Evolutionary conservation across 176 grass and related monocot species (phyloP), one percentile per base, ranked within the genome.

Genomic region (Pontederia paniculata): DNA sequence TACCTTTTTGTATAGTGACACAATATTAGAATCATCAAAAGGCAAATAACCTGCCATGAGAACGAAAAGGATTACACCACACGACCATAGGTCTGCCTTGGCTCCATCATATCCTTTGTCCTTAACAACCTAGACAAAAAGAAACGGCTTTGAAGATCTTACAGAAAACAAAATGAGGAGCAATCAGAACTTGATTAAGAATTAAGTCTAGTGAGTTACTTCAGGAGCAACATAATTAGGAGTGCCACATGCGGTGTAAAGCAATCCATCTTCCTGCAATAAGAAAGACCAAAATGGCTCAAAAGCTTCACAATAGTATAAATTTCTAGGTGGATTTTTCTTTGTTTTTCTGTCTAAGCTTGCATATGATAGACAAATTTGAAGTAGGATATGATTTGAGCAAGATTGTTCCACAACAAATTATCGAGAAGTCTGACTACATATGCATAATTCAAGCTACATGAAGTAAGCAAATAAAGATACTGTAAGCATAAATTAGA

Each of bases 171-270:
- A 21, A 21, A 55, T 21, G 53, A 11, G 10, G 12, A 51, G 21
- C 10, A 55, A 19, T 54, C 48, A 0, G 57, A 56, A 60, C 66
- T 70, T 79, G n/a, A 23, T 42, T 0, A 12, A 47, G 6, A 45
- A 65, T 12, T 49, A 57, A 1, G 52, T 55, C 52, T 63, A 78
- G 72, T 55, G 55, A 65, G 23, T 13, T 9, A 96, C 90, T 85
- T 96, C 90, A 16, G 85, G 90, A 22, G 90, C 85, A 65, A 96
- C 90, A 78, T 96, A 96, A 71, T 96, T 96, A 54, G 90, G 90
- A 70, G 90, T 96, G 69, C 90, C 90, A 48, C 90, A 96, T 46
- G 90, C 78, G 21, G 85, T 96, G 60, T 89, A 85, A 49, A 96
- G 70, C 52, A 89, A 60, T 12, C 90, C 90, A 76, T 96, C 85